phyloP scores from a whole-genome alignment of 805 yeast species.

The Ogataea angusta region DNA sequence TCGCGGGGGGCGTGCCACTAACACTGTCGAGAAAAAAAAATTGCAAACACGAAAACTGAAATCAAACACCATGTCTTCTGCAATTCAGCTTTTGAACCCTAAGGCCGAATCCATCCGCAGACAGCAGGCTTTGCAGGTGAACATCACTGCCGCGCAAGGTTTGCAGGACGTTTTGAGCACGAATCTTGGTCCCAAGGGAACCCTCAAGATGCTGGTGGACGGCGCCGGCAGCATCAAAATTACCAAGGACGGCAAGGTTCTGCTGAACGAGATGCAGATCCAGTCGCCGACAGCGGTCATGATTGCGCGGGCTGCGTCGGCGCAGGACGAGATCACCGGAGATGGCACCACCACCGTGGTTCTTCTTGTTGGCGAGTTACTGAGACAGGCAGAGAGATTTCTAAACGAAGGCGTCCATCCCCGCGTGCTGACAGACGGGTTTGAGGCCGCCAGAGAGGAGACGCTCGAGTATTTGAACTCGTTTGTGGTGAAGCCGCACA shows the following conservation, averaged over 20 bases:
- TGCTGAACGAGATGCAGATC: slow-evolving; percentile 94
- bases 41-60: slow-evolving; percentile 16
- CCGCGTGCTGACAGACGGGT: slow-evolving; percentile 89
- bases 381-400: slow-evolving; percentile 91
- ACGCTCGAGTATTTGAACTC: slow-evolving; percentile 65
- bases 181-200: slow-evolving; percentile 95
- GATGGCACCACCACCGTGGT: slow-evolving; percentile 98
- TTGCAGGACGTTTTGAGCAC: slow-evolving; percentile 88
- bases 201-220: slow-evolving; percentile 93
- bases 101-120: slow-evolving; percentile 97
- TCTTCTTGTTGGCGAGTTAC: slow-evolving; percentile 86
- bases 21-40: slow-evolving; percentile 12
- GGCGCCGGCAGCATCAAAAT: slow-evolving; percentile 94
- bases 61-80: slow-evolving; percentile 42
- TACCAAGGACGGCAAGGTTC: slow-evolving; percentile 95
- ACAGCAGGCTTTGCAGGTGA: slow-evolving; percentile 91
- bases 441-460: slow-evolving; percentile 82
- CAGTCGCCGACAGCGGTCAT: slow-evolving; percentile 85
- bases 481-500: slow-evolving; percentile 52
- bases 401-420: slow-evolving; percentile 96
- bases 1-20: slow-evolving; percentile 5
- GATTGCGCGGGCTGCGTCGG: slow-evolving; percentile 96
- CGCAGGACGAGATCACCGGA: slow-evolving; percentile 99
- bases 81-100: slow-evolving; percentile 88
- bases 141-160: slow-evolving; percentile 95